These are phyloP conservation scores for Apiospora saccharicola DNA, from an alignment of 2,329 filamentous ascomycete species.

Conservation along the genomic window DNA sequence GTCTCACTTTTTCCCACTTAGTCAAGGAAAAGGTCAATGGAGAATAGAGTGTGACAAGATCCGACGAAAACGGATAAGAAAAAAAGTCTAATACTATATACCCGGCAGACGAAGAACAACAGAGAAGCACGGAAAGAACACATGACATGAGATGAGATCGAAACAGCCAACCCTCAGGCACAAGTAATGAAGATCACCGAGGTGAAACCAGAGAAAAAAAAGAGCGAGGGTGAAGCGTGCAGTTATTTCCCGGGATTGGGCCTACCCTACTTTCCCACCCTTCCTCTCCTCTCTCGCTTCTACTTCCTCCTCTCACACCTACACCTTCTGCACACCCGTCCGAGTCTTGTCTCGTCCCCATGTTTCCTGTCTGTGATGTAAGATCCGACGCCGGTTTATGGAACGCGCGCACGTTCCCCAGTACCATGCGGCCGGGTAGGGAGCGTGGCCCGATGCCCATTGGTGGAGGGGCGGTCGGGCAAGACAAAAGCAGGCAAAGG, in stretches of 20 bases:
- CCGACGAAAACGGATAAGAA: neutral
- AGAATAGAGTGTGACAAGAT: neutral
- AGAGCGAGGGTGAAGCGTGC: constrained; percentile 1
- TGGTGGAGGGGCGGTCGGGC: too few species aligned
- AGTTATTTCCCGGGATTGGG: neutral
- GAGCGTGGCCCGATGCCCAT: too few species aligned
- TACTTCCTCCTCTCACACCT: too few species aligned
- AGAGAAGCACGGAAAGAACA: too few species aligned
- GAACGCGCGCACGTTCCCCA: too few species aligned
- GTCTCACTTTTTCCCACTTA: too few species aligned
- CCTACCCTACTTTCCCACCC: neutral
- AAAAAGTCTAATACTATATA: neutral
- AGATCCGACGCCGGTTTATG: too few species aligned
- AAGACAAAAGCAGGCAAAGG: too few species aligned
- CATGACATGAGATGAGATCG: neutral
- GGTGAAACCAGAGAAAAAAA: neutral
- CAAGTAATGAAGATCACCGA: constrained; percentile 1
- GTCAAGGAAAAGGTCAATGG: neutral
- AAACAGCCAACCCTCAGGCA: neutral
- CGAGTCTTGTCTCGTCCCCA: neutral
- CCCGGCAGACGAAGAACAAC: neutral
- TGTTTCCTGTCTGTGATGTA: too few species aligned
- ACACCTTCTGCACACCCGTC: too few species aligned
- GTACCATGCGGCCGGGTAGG: too few species aligned
- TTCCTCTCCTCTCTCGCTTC: neutral